Conservation (phyloP, 768 basidiomycete genomes). For the Fomitopsis serialis region DNA sequence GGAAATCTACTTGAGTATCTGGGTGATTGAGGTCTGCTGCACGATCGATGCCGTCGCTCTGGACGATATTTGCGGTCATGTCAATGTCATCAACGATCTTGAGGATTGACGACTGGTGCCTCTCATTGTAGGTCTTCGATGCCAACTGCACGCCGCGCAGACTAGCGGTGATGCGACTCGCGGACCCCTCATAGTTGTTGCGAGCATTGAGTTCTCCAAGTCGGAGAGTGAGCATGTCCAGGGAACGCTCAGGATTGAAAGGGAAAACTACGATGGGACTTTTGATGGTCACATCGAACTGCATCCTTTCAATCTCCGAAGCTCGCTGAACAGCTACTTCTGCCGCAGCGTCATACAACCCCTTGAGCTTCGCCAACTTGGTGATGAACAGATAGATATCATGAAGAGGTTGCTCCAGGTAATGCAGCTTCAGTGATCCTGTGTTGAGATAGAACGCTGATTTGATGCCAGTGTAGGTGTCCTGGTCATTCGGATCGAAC, state of each 20-base stretch:
- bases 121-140: slow-evolving; percentile 51
- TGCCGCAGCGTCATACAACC: slow-evolving; percentile 89
- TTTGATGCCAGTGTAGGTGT: slow-evolving; percentile 72
- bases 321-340: slow-evolving; percentile 90
- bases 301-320: slow-evolving; percentile 90
- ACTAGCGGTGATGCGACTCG: slow-evolving; percentile 65
- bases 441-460: slow-evolving; percentile 76
- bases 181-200: slow-evolving; percentile 59
- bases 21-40: slow-evolving; percentile 49
- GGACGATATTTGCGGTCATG: slow-evolving; percentile 61
- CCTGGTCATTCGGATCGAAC: slow-evolving; percentile 64
- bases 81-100: slow-evolving; percentile 93
- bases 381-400: slow-evolving; percentile 78
- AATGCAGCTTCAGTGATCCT: slow-evolving; percentile 88
- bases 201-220: slow-evolving; percentile 85
- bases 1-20: slow-evolving; percentile 60
- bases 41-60: slow-evolving; percentile 53
- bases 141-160: slow-evolving; percentile 80
- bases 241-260: slow-evolving; percentile 50
- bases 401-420: slow-evolving; percentile 87
- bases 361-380: slow-evolving; percentile 88
- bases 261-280: slow-evolving; percentile 92
- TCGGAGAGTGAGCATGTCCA: slow-evolving; percentile 71
- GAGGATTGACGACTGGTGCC: slow-evolving; percentile 45
- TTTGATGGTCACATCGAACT: slow-evolving; percentile 85